phyloP scores from a whole-genome alignment of 129 eudicot genomes.

The Escallonia rubra region DNA sequence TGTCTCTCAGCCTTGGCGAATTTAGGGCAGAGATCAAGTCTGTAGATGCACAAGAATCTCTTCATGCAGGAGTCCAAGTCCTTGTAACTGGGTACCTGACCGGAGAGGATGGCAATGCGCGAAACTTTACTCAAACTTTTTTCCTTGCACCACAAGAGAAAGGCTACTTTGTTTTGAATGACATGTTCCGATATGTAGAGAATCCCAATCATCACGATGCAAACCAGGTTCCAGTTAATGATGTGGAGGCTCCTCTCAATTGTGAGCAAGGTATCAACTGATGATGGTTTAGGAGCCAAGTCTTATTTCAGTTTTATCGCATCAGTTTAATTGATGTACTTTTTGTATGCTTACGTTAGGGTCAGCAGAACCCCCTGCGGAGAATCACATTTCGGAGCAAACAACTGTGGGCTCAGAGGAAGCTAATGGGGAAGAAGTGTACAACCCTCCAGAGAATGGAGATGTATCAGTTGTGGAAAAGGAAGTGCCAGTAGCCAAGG shows the following conservation, averaged over 20 bases:
- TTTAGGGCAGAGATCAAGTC: slow-evolving; percentile 64
- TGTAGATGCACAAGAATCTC: slow-evolving; percentile 86
- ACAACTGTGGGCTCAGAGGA: slow-evolving; percentile 42
- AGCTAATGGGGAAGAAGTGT: slow-evolving; percentile 39
- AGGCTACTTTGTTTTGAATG: slow-evolving; percentile 89
- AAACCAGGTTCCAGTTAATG: slow-evolving; percentile 25
- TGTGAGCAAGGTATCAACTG: slow-evolving; percentile 47
- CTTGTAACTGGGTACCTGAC: slow-evolving; percentile 81
- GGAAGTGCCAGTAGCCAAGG: slow-evolving; percentile 50
- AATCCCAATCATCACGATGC: slow-evolving; percentile 16
- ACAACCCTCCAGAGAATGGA: slow-evolving; percentile 46
- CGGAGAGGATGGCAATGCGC: slow-evolving; percentile 40
- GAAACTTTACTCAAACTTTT: slow-evolving; percentile 64
- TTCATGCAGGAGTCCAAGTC: slow-evolving; percentile 65
- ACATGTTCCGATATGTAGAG: slow-evolving; percentile 68
- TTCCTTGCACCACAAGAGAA: slow-evolving; percentile 93
- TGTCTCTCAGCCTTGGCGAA: slow-evolving; percentile 59
- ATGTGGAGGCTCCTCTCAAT: slow-evolving; percentile 32
- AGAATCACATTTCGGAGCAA: slow-evolving; percentile 46
- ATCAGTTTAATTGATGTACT: neutral
- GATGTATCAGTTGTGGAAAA: slow-evolving; percentile 36
- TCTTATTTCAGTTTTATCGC: neutral
- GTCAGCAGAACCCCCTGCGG: slow-evolving; percentile 31
- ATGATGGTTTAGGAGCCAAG: neutral
- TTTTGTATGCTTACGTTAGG: neutral